phyloP scores from a whole-genome alignment of 1,284 basidiomycete genomes.

The Inonotus hispidus region DNA sequence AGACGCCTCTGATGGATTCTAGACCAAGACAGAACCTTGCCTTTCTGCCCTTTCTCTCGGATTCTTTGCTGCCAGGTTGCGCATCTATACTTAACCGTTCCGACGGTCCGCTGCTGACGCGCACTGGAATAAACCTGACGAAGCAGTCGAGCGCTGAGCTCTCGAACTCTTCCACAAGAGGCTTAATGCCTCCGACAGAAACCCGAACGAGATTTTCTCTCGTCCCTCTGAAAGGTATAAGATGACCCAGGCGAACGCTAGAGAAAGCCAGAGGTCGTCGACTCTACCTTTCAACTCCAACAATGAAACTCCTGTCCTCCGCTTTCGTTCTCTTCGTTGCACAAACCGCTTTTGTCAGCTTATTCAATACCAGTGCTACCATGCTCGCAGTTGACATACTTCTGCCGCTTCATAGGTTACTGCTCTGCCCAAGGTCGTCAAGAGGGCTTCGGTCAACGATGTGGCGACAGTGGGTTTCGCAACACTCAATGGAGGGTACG shows the following conservation, averaged over 20 bases:
- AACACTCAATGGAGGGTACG: constrained; percentile 37
- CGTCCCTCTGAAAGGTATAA: not conserved
- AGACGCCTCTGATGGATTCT: no score
- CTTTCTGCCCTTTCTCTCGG: not conserved
- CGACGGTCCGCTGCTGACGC: not conserved
- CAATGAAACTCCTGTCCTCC: not conserved
- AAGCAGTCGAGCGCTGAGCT: not conserved
- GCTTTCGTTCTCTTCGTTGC: not conserved
- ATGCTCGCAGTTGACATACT: not conserved
- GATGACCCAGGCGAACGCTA: not conserved
- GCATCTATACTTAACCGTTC: not conserved
- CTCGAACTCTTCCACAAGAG: not conserved
- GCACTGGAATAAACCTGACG: not conserved
- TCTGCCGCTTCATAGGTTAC: not conserved
- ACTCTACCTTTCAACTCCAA: not conserved
- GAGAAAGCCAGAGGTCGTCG: not conserved
- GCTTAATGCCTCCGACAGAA: not conserved
- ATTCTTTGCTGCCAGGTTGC: not conserved
- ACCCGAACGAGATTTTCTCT: not conserved
- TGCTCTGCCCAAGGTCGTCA: constrained; percentile 22
- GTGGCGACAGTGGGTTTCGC: constrained; percentile 39
- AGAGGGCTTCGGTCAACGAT: constrained; percentile 33
- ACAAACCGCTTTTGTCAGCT: not conserved
- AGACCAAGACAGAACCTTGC: not conserved
- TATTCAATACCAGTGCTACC: not conserved